Evolutionary conservation across 768 basidiomycete species (phyloP), one percentile per base, ranked within the genome.

Genomic region (Guyanaporus albipodus): DNA sequence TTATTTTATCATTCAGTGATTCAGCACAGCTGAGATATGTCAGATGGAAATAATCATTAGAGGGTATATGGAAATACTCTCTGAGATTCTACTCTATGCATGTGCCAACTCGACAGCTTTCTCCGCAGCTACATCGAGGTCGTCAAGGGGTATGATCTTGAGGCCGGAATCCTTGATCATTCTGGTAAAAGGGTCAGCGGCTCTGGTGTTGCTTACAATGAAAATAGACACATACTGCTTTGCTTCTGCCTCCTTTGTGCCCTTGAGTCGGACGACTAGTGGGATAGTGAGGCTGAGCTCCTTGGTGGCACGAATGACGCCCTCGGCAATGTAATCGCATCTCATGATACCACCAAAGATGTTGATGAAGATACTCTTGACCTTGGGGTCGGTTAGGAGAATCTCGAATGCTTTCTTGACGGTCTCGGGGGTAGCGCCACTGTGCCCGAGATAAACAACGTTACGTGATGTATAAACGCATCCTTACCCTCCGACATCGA

Each of bases 361-460:
- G 73, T 99, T 99, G 72, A 99, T 96, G 67, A 98, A 97, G 59
- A 99, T 99, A 48, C 89, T 89, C 78, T 94, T 95, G 59, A 98
- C 95, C 65, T 90, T 89, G 53, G 85, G 82, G 62, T 98, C 93
- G 37, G 80, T 70, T 19, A 95, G 75, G 19, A 99, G 78, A 57
- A 99, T 89, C 70, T 97, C 93, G 59, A 99, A 99, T 3, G 96
- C 96, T 71, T 94, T 98, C 79, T 98, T 99, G 57, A 99, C 96
- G 5, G 96, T 97, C 62, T 96, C 91, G n/a, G 96, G 93, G 12
- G 95, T 98, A 27, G 96, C 96, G 59, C 95, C 94, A 65, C 90
- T 90, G 61, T 3, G 48, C 21, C n/a, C 44, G 18, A 22, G 28
- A 42, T 50, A 52, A 38, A 8, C 17, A 28, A 28, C n/a, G 8